Evolutionary conservation across 768 basidiomycete species (phyloP), one percentile per base, ranked within the genome.

Genomic region (Suillus plorans): DNA sequence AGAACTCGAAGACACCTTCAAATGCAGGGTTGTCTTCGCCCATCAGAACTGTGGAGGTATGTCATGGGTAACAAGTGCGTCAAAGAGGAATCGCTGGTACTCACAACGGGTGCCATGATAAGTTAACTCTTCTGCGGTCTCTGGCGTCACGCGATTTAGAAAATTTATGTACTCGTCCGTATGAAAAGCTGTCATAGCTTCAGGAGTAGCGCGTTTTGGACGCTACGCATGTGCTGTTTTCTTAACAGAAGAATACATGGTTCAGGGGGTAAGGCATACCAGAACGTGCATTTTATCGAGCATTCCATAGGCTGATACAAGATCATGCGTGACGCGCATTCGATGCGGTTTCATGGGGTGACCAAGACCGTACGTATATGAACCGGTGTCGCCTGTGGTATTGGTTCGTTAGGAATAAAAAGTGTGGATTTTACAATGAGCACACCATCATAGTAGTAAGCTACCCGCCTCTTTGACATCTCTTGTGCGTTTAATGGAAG

Each of bases 91-190:
- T 41, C n/a, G 36, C 25, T 22, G 47, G 1, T 60, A 66, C 90
- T 69, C 69, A 96, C 96, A 99, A 76, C 95, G 81, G 47, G 89
- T 88, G 8, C 94, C 94, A 63, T 90, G 86, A 68, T 87, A 91
- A 1, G 93, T 95, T 71, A 97, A 77, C 63, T 93, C 89, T 69
- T 93, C 91, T 1, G 85, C 88, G 5, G 92, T 97, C 76, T 99
- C 97, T 0, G 96, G 96, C 0, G 90, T 93, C 34, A 99, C 96
- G 57, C 86, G 85, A 62, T 86, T 83, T 53, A 99, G 79, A 71
- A 99, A 97, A 71, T 99, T 89, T 64, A 99, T 85, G 77, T 97
- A 99, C 83, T 99, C 97, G 80, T 99, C 97, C 25, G 97, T 95
- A 76, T 99, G 97, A 77, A 99, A 99, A 13, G 89, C 80, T n/a